A percentile compares a stretch with the other conserved stretches of the same genome.
These are phyloP conservation scores for Microdochium bolleyi DNA, from an alignment of 2,329 filamentous ascomycete genomes.

Conservation along the genomic window DNA sequence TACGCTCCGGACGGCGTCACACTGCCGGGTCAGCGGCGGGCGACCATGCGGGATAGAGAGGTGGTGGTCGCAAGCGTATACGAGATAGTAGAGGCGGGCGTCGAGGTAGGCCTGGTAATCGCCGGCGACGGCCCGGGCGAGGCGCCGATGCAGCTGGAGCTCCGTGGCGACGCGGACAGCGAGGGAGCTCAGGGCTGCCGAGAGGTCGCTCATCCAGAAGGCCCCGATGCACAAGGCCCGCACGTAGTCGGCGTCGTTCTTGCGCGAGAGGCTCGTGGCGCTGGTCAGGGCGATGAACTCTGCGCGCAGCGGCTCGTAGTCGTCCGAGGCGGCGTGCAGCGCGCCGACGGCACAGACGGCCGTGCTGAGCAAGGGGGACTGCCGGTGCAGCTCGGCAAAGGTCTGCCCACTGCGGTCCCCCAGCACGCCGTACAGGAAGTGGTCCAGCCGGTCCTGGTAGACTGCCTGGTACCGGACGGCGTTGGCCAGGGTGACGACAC, in stretches of 20 bases:
- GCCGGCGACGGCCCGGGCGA: conserved; percentile 37
- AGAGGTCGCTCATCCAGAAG: conserved; percentile 53
- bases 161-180: conserved; percentile 51
- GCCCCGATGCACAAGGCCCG: conserved; percentile 54
- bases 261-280: conserved; percentile 14
- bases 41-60: conserved; percentile 50
- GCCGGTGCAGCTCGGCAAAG: conserved; percentile 41
- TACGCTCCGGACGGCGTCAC: conserved; percentile 2
- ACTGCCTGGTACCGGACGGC: conserved; percentile 40
- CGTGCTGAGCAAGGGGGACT: conserved; percentile 44
- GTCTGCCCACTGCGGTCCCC: conserved; percentile 36
- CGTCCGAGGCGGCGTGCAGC: conserved; percentile 28
- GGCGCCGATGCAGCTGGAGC: conserved; percentile 46
- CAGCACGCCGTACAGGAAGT: conserved; percentile 36
- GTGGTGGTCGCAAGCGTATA: conserved; percentile 60
- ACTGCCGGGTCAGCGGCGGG: conserved; percentile 8
- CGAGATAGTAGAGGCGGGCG: conserved; percentile 52
- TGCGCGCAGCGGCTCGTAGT: conserved; percentile 1
- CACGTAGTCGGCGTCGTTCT: conserved; percentile 49
- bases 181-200: conserved; percentile 49
- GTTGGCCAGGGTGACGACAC: conserved; percentile 33
- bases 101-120: conserved; percentile 41
- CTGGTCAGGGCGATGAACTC: conserved; percentile 2
- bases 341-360: conserved; percentile 50
- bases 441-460: conserved; percentile 40